Conservation (phyloP, 1,284 basidiomycete genomes). For the Irpex sp. region DNA sequence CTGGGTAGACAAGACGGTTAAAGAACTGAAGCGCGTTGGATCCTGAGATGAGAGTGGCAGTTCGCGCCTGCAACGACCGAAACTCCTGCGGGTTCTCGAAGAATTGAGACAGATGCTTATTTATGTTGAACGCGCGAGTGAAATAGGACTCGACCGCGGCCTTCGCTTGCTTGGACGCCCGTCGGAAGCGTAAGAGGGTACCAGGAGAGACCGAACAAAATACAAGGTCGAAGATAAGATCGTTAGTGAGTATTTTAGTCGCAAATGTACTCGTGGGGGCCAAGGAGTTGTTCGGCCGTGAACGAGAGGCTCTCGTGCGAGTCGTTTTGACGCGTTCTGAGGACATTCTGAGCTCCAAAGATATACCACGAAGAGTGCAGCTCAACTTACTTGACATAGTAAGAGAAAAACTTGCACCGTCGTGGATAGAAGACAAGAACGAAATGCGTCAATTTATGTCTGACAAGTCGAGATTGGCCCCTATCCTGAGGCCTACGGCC, state of each 20-base stretch:
- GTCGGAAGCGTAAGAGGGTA: slow-evolving; percentile 19
- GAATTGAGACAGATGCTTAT: slow-evolving; percentile 24
- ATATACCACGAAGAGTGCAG: no score
- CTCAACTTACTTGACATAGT: no score
- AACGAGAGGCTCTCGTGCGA: no score
- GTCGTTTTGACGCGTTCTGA: no score
- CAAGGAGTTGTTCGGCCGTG: no score
- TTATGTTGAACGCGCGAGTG: slow-evolving; percentile 22
- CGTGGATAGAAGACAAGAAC: no score
- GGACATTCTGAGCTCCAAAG: no score
- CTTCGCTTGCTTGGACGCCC: slow-evolving; percentile 18
- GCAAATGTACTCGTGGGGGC: slow-evolving; percentile 7
- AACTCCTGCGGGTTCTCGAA: slow-evolving; percentile 33
- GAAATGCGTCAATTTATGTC: no score
- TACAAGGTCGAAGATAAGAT: slow-evolving; percentile 27
- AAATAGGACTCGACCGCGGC: slow-evolving; percentile 19
- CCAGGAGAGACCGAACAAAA: slow-evolving; percentile 17
- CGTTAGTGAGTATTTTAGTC: slow-evolving; percentile 22
- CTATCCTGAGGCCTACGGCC: no score
- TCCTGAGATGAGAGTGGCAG: slow-evolving; percentile 44
- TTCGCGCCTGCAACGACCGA: slow-evolving; percentile 39
- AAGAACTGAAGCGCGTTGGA: slow-evolving; percentile 49
- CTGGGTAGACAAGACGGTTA: slow-evolving; percentile 37
- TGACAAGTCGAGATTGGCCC: no score
- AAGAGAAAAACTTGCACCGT: no score